Conservation (phyloP, 768 basidiomycete species). For the Sarcodon aspratus region DNA sequence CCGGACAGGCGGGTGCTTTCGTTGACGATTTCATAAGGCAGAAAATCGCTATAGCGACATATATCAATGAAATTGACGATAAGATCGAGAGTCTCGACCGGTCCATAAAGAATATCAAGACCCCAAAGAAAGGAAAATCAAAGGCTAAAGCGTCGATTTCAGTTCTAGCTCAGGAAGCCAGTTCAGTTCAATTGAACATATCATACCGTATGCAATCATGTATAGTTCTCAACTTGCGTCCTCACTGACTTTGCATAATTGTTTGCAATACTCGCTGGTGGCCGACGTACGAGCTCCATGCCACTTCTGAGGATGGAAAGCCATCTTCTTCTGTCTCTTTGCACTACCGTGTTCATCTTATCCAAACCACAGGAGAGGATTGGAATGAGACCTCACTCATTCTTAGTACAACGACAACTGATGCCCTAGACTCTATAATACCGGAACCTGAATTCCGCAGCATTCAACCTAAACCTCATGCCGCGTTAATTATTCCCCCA, state of each 20-base stretch:
- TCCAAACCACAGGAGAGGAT: constrained; percentile 49
- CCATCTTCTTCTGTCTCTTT: constrained; percentile 33
- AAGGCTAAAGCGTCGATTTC: background rate
- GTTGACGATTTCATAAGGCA: constrained; percentile 29
- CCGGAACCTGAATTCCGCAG: background rate
- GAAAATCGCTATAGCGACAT: constrained; percentile 22
- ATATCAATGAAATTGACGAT: constrained; percentile 24
- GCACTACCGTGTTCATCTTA: constrained; percentile 43
- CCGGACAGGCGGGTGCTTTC: constrained; percentile 28
- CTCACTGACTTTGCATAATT: constrained; percentile 22
- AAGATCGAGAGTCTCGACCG: constrained; percentile 21
- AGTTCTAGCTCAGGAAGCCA: constrained; percentile 1
- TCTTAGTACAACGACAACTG: constrained; percentile 35
- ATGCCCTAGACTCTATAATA: constrained; percentile 17
- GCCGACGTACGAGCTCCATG: constrained; percentile 51
- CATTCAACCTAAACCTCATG: background rate
- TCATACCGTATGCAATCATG: constrained; percentile 35
- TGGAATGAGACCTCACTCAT: constrained; percentile 40
- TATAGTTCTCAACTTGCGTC: background rate
- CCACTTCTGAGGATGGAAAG: constrained; percentile 31
- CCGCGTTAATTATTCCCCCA: no score
- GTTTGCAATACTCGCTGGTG: constrained; percentile 39
- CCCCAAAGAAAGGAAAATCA: constrained; percentile 2
- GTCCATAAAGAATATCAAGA: background rate
- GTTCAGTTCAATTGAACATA: constrained; percentile 29